Evolutionary conservation across 2,329 filamentous ascomycete genomes (phyloP).

Genomic region (Xylaria sp.): DNA sequence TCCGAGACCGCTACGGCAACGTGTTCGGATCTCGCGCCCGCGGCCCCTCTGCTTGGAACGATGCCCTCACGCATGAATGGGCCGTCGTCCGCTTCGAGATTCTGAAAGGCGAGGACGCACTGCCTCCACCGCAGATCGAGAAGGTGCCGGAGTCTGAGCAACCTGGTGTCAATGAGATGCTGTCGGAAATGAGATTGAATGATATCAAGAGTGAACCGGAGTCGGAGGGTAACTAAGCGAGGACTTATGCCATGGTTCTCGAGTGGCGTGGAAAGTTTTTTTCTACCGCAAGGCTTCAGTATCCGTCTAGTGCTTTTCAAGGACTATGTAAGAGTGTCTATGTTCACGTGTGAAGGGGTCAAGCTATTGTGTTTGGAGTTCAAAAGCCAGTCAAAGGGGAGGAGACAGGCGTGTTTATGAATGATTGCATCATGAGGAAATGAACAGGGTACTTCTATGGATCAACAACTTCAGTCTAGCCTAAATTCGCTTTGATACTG

Average conservation of each 20-base stretch:
- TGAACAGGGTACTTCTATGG: not conserved
- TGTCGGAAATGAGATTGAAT: constrained; percentile 38
- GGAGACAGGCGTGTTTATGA: not conserved
- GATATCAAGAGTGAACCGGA: constrained; percentile 5
- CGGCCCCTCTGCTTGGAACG: constrained; percentile 31
- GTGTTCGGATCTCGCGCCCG: constrained; percentile 18
- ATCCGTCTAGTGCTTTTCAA: not conserved
- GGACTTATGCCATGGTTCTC: not conserved
- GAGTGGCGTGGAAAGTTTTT: not conserved
- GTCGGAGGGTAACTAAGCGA: not conserved
- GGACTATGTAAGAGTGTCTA: not conserved
- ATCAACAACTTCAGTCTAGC: not conserved
- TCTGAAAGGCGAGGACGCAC: constrained; percentile 28
- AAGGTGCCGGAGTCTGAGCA: constrained; percentile 27
- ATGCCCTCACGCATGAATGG: constrained; percentile 40
- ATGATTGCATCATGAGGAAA: not conserved
- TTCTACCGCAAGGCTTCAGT: not conserved
- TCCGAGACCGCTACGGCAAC: constrained; percentile 39
- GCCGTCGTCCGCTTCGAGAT: constrained; percentile 46
- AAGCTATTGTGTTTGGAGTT: not conserved
- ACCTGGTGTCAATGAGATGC: constrained; percentile 33
- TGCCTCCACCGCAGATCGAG: constrained; percentile 41
- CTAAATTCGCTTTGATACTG: not conserved
- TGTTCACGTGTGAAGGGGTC: not conserved
- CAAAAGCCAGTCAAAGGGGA: not conserved